These are phyloP conservation scores for Petunia axillaris DNA, from an alignment of 257 asterid species.

Conservation along the genomic window DNA sequence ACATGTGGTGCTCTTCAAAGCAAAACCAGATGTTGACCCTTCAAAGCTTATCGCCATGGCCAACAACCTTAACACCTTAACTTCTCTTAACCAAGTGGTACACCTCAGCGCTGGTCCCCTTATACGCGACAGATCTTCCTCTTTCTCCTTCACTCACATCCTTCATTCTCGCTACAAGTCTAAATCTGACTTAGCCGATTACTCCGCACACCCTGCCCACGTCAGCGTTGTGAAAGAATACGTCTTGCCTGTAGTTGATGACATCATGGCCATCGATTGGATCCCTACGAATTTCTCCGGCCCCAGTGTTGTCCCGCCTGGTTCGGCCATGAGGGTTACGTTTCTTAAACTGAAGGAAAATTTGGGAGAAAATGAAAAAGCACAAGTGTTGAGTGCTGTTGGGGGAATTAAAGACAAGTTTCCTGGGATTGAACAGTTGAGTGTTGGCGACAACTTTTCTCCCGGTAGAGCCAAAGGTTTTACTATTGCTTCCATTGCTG, in stretches of 20 bases:
- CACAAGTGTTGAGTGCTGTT: slow-evolving; percentile 52
- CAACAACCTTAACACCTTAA: slow-evolving; percentile 63
- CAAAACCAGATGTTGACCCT: slow-evolving; percentile 56
- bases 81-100: slow-evolving; percentile 66
- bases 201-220: slow-evolving; percentile 66
- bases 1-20: slow-evolving; percentile 82
- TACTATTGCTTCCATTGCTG: slow-evolving; percentile 74
- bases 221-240: slow-evolving; percentile 50
- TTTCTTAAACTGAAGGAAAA: slow-evolving; percentile 63
- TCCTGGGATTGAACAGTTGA: slow-evolving; percentile 54
- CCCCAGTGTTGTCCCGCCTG: slow-evolving; percentile 38
- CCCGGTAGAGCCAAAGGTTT: slow-evolving; percentile 82
- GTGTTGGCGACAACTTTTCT: slow-evolving; percentile 80
- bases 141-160: slow-evolving; percentile 82
- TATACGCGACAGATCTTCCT: slow-evolving; percentile 52
- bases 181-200: slow-evolving; percentile 57
- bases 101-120: slow-evolving; percentile 81
- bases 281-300: slow-evolving; percentile 43
- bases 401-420: too few relatives aligned
- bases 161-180: slow-evolving; percentile 82
- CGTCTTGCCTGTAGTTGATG: slow-evolving; percentile 55
- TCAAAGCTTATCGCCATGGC: slow-evolving; percentile 68
- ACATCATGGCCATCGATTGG: slow-evolving; percentile 84
- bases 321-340: slow-evolving; percentile 57
- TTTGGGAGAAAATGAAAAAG: slow-evolving; percentile 49